Percentiles rank a stretch among this genome's conserved stretches.
Conservation (phyloP, 345 rosid species). For the Ceriops zippeliana region DNA sequence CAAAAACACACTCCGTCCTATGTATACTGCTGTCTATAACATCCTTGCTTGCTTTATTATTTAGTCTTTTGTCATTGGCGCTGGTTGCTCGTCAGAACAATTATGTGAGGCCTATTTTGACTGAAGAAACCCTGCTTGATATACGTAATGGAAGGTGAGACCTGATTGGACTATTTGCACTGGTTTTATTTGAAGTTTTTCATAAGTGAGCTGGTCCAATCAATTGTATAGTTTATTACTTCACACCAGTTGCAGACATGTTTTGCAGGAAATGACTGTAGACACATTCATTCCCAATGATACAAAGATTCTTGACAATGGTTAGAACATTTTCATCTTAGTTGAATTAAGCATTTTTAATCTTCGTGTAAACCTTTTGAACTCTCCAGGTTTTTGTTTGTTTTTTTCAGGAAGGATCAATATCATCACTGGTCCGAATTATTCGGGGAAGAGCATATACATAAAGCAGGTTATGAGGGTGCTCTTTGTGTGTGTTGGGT, state of each 20-base stretch:
- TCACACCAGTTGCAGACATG: slow-evolving; percentile 53
- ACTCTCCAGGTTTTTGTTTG: slow-evolving; percentile 9
- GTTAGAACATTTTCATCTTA: slow-evolving; percentile 39
- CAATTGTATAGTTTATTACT: background rate
- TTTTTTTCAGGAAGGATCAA: slow-evolving; percentile 50
- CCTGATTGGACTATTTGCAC: background rate
- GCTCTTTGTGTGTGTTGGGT: background rate
- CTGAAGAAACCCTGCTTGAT: slow-evolving; percentile 62
- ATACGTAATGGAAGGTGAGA: slow-evolving; percentile 83
- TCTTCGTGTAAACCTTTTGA: slow-evolving; percentile 1
- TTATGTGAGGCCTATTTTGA: slow-evolving; percentile 82
- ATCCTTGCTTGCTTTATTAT: slow-evolving; percentile 7
- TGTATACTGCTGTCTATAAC: slow-evolving; percentile 13
- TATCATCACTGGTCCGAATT: slow-evolving; percentile 95
- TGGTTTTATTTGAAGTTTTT: background rate
- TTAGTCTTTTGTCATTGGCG: slow-evolving; percentile 78
- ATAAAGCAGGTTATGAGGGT: slow-evolving; percentile 67
- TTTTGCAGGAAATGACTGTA: slow-evolving; percentile 96
- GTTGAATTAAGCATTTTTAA: background rate
- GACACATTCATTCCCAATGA: slow-evolving; percentile 95
- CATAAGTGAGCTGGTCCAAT: background rate
- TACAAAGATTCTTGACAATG: slow-evolving; percentile 59
- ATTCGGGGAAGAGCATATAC: slow-evolving; percentile 95
- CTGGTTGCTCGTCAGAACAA: slow-evolving; percentile 87
- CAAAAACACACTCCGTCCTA: background rate